These are phyloP conservation scores for Candida tallmaniae DNA, from an alignment of 805 yeast species.

Conservation along the genomic window DNA sequence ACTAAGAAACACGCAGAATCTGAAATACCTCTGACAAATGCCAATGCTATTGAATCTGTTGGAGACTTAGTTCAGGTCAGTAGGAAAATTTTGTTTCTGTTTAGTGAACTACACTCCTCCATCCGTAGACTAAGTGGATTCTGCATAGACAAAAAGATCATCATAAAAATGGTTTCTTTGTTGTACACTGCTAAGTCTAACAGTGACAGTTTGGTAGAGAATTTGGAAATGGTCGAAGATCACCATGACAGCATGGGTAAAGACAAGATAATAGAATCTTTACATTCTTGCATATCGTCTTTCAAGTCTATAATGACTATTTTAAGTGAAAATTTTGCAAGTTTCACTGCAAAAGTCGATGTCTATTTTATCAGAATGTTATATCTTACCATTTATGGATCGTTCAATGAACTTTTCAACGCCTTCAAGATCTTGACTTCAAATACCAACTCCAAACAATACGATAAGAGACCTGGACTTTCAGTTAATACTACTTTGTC, in stretches of 20 bases:
- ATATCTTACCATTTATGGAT: constrained; percentile 55
- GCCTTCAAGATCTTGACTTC: constrained; percentile 49
- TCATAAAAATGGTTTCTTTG: constrained; percentile 49
- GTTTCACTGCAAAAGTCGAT: constrained; percentile 55
- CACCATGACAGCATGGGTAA: constrained; percentile 22
- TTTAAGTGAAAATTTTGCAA: constrained; percentile 43
- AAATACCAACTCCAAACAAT: constrained; percentile 7
- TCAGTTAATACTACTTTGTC: constrained; percentile 16
- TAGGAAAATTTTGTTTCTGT: constrained; percentile 58
- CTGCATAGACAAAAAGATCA: constrained; percentile 51
- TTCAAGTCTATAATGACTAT: constrained; percentile 49
- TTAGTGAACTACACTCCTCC: constrained; percentile 61
- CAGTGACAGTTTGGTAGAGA: constrained; percentile 54
- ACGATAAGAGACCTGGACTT: constrained; percentile 9
- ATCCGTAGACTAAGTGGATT: constrained; percentile 54
- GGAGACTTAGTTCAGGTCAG: constrained; percentile 25
- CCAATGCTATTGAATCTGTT: constrained; percentile 22
- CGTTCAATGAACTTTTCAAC: constrained; percentile 63
- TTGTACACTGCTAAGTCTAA: constrained; percentile 50
- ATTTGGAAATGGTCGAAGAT: constrained; percentile 46
- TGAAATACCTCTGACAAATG: not conserved
- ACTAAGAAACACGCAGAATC: not conserved
- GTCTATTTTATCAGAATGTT: constrained; percentile 62
- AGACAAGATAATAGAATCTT: constrained; percentile 25
- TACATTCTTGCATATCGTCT: constrained; percentile 35